Percentiles rank a stretch among this genome's conserved stretches.
These are phyloP conservation scores for Epichloe sp. DNA, from an alignment of 2,329 filamentous ascomycete genomes.

Conservation along the genomic window DNA sequence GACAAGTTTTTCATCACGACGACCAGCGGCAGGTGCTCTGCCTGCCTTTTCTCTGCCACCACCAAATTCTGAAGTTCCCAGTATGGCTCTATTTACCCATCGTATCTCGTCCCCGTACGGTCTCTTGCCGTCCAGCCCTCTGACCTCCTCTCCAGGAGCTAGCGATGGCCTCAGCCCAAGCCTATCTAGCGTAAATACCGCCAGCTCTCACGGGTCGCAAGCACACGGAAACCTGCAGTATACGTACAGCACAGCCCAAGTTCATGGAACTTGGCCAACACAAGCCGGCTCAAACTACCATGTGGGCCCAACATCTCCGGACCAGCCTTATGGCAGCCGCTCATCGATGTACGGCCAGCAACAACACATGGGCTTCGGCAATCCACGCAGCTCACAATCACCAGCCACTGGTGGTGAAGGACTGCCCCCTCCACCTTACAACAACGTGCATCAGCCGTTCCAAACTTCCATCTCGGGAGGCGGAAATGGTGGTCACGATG, in stretches of 20 bases:
- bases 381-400: constrained; percentile 23
- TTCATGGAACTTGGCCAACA: constrained; percentile 47
- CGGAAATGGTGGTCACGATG: constrained; percentile 26
- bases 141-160: constrained; percentile 31
- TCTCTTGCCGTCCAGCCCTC: constrained; percentile 17
- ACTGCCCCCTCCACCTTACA: constrained; percentile 54
- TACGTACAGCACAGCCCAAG: constrained; percentile 35
- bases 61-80: constrained; percentile 23
- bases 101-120: constrained; percentile 15
- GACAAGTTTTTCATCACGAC: constrained; percentile 21
- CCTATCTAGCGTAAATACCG: constrained; percentile 47
- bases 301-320: constrained; percentile 31
- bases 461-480: constrained; percentile 41
- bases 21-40: constrained; percentile 19
- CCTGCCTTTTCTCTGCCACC: constrained; percentile 24
- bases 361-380: constrained; percentile 30
- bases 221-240: constrained; percentile 32
- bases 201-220: constrained; percentile 44
- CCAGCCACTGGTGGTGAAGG: constrained; percentile 46
- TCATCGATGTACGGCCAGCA: constrained; percentile 32
- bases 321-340: constrained; percentile 16
- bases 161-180: constrained; percentile 49
- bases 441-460: constrained; percentile 53
- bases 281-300: constrained; percentile 36
- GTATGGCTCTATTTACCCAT: constrained; percentile 15